Evolutionary conservation across 345 rosid genomes (phyloP), one percentile per base, ranked within the genome.

Genomic region (Rhodamnia rubescens): DNA sequence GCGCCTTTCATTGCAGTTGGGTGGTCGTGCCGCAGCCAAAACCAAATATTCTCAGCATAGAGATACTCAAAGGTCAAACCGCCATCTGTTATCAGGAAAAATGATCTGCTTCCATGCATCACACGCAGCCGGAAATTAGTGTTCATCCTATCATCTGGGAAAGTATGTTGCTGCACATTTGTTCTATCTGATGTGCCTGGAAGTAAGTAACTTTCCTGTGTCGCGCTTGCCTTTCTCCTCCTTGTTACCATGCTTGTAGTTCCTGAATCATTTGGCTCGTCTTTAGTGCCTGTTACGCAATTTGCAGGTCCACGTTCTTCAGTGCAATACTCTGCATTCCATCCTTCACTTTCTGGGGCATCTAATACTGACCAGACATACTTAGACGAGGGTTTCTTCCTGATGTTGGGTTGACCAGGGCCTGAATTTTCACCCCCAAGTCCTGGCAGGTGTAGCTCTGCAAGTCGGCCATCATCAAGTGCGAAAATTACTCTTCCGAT

Each of bases 311-410:
- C 94, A 16, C 93, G 94, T 82, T 92, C 95, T 89, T 94, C 95
- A 75, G 91, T 91, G 89, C 97, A 94, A 51, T 93, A 94, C 88
- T 94, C 94, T 21, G 92, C 92, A 85, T 94, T 94, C 95, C 97
- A 93, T 80, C 95, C 95, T 91, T 94, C 95, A 29, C 90, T 93
- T 88, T 93, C 94, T 11, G 95, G 95, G 74, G 93, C 92, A 75
- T 92, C 95, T 64, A 93, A 26, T 36, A 90, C 85, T 36, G 95
- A 87, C 97, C 95, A 94, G 20, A 87, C 81, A 83, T 91, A 92
- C 85, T 91, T 92, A 0, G 83, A 36, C 16, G 88, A 55, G 53
- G 86, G 53, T 89, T 90, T 93, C 87, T 91, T 91, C 82, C 92
- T 85, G 81, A 61, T 27, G 82, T 82, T 92, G 8, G 86, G 94